Percentiles rank a stretch among this genome's conserved stretches.
These are phyloP conservation scores for Sporothrix pseudoabietina DNA, from an alignment of 2,329 filamentous ascomycete species.

Conservation along the genomic window DNA sequence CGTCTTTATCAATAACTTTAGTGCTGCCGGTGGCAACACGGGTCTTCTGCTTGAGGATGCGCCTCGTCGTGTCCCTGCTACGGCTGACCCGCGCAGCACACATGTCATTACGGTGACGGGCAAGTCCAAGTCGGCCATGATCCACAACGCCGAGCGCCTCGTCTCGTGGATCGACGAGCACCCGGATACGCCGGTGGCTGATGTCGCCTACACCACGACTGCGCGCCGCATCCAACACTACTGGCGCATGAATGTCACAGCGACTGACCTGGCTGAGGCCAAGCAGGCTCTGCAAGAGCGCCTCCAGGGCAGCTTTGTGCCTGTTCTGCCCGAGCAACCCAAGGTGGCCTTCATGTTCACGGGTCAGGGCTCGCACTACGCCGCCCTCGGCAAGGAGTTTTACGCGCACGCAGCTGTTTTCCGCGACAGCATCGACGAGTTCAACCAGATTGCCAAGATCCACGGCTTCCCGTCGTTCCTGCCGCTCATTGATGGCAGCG, in stretches of 20 bases:
- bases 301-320: slow-evolving; percentile 48
- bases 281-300: slow-evolving; percentile 47
- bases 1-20: slow-evolving; percentile 68
- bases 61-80: slow-evolving; percentile 43
- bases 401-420: slow-evolving; percentile 53
- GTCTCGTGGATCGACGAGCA: slow-evolving; percentile 56
- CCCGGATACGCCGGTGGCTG: slow-evolving; percentile 55
- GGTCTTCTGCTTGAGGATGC: slow-evolving; percentile 66
- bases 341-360: slow-evolving; percentile 59
- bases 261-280: slow-evolving; percentile 47
- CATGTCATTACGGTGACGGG: slow-evolving; percentile 63
- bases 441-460: slow-evolving; percentile 55
- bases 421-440: slow-evolving; percentile 57
- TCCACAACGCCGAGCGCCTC: slow-evolving; percentile 59
- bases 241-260: slow-evolving; percentile 56
- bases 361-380: slow-evolving; percentile 58
- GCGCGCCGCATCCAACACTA: slow-evolving; percentile 65
- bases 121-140: slow-evolving; percentile 59
- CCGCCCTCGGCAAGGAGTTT: slow-evolving; percentile 55
- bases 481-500: slow-evolving; percentile 52
- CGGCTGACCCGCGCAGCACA: slow-evolving; percentile 55
- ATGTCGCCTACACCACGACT: slow-evolving; percentile 68
- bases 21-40: slow-evolving; percentile 72
- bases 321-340: slow-evolving; percentile 49
- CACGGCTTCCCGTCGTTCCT: slow-evolving; percentile 60